These are phyloP conservation scores for Inga laurina DNA, from an alignment of 306 rosid species.

Conservation along the genomic window DNA sequence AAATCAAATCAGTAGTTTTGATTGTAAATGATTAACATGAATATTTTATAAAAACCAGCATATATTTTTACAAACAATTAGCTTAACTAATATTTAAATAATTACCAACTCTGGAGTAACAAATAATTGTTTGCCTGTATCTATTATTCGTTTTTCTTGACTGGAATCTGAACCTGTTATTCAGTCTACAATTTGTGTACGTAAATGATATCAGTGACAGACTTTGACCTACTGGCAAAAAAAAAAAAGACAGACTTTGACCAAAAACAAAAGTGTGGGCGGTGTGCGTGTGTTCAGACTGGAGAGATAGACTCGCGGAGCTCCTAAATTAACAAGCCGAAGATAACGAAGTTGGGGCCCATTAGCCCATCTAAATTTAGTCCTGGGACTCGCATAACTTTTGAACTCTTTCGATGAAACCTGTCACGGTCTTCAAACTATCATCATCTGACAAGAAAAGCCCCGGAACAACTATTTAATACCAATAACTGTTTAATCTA, in stretches of 20 bases:
- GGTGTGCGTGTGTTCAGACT: not conserved
- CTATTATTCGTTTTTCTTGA: too few relatives aligned
- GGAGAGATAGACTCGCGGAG: not conserved
- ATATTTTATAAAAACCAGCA: too few relatives aligned
- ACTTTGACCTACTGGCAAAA: not conserved
- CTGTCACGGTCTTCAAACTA: conserved; percentile 34
- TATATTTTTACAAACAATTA: too few relatives aligned
- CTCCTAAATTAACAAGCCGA: not conserved
- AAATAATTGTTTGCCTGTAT: too few relatives aligned
- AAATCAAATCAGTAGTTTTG: too few relatives aligned
- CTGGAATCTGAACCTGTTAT: too few relatives aligned
- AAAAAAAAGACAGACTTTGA: too few relatives aligned
- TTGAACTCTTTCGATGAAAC: conserved; percentile 49
- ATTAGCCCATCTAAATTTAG: not conserved
- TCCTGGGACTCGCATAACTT: conserved; percentile 27
- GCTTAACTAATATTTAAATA: too few relatives aligned
- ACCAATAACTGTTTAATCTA: not conserved
- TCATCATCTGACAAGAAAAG: conserved; percentile 42
- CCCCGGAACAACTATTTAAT: not conserved
- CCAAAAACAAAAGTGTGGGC: not conserved
- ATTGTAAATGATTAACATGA: too few relatives aligned
- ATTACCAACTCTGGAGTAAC: too few relatives aligned
- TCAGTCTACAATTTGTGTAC: too few relatives aligned
- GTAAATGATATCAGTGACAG: not conserved
- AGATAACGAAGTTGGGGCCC: not conserved